phyloP scores from a whole-genome alignment of 2,329 filamentous ascomycete genomes.

The Esteya vermicola region DNA sequence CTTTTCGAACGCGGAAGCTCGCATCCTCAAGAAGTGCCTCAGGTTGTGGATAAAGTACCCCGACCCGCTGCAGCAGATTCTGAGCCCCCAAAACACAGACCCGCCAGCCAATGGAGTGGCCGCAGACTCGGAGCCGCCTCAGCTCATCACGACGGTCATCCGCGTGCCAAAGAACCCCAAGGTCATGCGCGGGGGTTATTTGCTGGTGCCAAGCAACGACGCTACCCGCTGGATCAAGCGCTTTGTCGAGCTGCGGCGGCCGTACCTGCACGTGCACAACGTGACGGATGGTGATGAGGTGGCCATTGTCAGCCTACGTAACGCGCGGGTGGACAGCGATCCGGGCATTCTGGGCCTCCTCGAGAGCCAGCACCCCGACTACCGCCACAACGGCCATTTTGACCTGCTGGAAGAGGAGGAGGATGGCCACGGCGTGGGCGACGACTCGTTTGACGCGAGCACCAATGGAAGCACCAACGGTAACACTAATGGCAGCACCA shows the following conservation, averaged over 20 bases:
- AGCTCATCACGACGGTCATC: slow-evolving; percentile 62
- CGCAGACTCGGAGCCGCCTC: slow-evolving; percentile 37
- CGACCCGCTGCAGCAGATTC: slow-evolving; percentile 39
- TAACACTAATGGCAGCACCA: no score
- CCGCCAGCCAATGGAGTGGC: slow-evolving; percentile 51
- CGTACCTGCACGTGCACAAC: slow-evolving; percentile 83
- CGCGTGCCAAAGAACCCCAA: slow-evolving; percentile 67
- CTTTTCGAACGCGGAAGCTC: no score
- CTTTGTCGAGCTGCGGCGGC: slow-evolving; percentile 81
- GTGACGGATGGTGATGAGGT: slow-evolving; percentile 80
- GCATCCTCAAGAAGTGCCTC: slow-evolving; percentile 40
- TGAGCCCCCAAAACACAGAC: slow-evolving; percentile 48
- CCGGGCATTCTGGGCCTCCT: slow-evolving; percentile 75
- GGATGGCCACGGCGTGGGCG: not conserved
- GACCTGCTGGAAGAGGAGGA: slow-evolving; percentile 7
- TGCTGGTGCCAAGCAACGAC: slow-evolving; percentile 71
- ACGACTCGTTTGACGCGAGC: slow-evolving; percentile 1
- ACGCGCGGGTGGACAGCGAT: slow-evolving; percentile 82
- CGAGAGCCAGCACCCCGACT: slow-evolving; percentile 19
- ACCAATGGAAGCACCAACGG: slow-evolving; percentile 11
- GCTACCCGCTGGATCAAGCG: slow-evolving; percentile 79
- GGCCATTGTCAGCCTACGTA: slow-evolving; percentile 74
- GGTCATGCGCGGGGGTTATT: slow-evolving; percentile 73
- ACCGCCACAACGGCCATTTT: slow-evolving; percentile 6
- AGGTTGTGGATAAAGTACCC: slow-evolving; percentile 51